Conservation (phyloP, 805 yeast species). For the Spathaspora passalidarum region DNA sequence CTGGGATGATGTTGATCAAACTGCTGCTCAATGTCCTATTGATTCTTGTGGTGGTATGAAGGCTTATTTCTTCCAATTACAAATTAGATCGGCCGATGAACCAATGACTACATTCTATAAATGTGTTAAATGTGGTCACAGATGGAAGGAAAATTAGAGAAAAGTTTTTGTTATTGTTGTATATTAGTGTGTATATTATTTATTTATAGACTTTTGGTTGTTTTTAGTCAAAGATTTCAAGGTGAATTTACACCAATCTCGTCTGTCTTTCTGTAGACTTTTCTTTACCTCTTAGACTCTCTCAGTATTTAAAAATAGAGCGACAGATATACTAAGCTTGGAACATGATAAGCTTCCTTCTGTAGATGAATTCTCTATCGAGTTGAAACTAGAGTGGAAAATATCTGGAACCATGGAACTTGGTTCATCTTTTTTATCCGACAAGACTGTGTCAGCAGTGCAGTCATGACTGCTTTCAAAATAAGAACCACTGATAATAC, state of each 20-base stretch:
- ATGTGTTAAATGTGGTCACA: conserved; percentile 88
- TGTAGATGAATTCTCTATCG: conserved; percentile 4
- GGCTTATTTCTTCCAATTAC: conserved; percentile 95
- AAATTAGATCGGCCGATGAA: conserved; percentile 97
- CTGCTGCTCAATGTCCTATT: conserved; percentile 86
- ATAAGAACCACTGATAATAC: conserved; percentile 1
- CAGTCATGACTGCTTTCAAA: not conserved
- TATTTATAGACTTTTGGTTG: not conserved
- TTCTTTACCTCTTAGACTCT: not conserved
- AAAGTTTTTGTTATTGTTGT: no score
- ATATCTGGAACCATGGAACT: not conserved
- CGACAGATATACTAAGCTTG: no score
- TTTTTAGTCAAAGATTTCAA: conserved; percentile 7
- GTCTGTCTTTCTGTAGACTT: conserved; percentile 9
- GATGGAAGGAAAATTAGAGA: conserved; percentile 89
- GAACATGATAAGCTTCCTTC: not conserved
- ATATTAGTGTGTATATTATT: conserved; percentile 1
- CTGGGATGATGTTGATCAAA: conserved; percentile 98
- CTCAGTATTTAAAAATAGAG: not conserved
- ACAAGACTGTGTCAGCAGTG: not conserved
- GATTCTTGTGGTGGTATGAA: conserved; percentile 83
- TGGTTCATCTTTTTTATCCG: not conserved
- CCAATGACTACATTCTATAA: conserved; percentile 98
- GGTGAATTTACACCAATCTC: conserved; percentile 11
- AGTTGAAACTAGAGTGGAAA: conserved; percentile 3